These are phyloP conservation scores for Termitomyces sp. DNA, from an alignment of 768 basidiomycete species.

Conservation along the genomic window DNA sequence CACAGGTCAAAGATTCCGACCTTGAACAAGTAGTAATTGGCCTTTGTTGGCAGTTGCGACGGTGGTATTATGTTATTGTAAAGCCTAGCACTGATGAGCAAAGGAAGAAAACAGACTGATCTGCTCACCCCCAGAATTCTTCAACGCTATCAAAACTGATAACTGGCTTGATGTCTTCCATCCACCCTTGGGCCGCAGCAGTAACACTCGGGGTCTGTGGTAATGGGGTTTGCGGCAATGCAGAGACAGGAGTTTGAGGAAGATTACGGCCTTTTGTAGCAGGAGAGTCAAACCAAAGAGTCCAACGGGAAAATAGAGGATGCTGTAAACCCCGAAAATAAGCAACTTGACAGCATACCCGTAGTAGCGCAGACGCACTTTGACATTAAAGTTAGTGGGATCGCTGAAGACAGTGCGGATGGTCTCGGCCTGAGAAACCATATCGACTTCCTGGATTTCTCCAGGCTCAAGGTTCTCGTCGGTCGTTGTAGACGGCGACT, in stretches of 20 bases:
- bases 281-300: conserved; percentile 97
- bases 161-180: conserved; percentile 98
- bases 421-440: conserved; percentile 76
- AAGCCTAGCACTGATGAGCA: conserved; percentile 41
- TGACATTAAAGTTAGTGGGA: conserved; percentile 92
- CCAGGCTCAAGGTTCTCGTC: conserved; percentile 60
- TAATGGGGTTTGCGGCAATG: conserved; percentile 71
- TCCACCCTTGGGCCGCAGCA: conserved; percentile 88
- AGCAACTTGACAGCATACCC: background rate
- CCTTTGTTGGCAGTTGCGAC: conserved; percentile 87
- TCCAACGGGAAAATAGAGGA: conserved; percentile 92
- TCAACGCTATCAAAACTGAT: conserved; percentile 96
- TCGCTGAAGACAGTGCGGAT: conserved; percentile 94
- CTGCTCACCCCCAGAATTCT: conserved; percentile 94
- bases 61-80: conserved; percentile 98
- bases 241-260: conserved; percentile 76
- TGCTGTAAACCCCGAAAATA: conserved; percentile 48
- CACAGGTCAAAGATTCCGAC: conserved; percentile 31
- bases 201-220: conserved; percentile 67
- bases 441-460: conserved; percentile 83
- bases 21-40: conserved; percentile 99
- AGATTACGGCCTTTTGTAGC: conserved; percentile 86
- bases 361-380: conserved; percentile 44
- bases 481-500: conserved; percentile 21
- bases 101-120: conserved; percentile 1